Evolutionary conservation across 2,329 filamentous ascomycete genomes (phyloP).

Genomic region (Coniella lustricola): DNA sequence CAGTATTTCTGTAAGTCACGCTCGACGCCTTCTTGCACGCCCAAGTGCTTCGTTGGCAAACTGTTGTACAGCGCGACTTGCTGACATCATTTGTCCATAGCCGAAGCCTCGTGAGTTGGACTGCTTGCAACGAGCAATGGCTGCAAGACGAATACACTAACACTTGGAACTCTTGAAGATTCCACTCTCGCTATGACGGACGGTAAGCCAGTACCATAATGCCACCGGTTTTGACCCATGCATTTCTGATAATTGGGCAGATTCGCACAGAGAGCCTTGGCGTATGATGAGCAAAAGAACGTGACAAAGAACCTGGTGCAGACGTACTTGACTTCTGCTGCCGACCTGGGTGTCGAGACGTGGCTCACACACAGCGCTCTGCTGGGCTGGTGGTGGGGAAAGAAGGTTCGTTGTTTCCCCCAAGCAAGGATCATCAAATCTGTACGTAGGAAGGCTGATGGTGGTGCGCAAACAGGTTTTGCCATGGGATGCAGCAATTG

Average conservation of each 20-base stretch:
- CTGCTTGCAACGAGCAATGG: not conserved
- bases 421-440: no score
- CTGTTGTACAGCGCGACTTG: not conserved
- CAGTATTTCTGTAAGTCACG: constrained; percentile 35
- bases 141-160: not conserved
- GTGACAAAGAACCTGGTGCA: constrained; percentile 61
- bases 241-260: constrained; percentile 18
- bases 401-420: constrained; percentile 27
- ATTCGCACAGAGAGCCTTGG: constrained; percentile 33
- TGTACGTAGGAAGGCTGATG: constrained; percentile 18
- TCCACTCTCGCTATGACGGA: constrained; percentile 32
- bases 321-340: constrained; percentile 64
- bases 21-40: constrained; percentile 1
- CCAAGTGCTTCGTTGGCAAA: not conserved
- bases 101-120: constrained; percentile 18
- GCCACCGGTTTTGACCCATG: not conserved
- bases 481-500: constrained; percentile 72
- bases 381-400: constrained; percentile 83
- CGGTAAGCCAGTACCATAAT: constrained; percentile 20
- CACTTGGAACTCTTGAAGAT: constrained; percentile 19
- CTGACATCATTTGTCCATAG: constrained; percentile 9
- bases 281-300: constrained; percentile 50
- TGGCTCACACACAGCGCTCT: constrained; percentile 84
- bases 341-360: constrained; percentile 61
- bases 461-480: constrained; percentile 43